Evolutionary conservation across 169 alveolate genomes (phyloP), one percentile per base, ranked within the genome.

Genomic region (Theileria orientalis): DNA sequence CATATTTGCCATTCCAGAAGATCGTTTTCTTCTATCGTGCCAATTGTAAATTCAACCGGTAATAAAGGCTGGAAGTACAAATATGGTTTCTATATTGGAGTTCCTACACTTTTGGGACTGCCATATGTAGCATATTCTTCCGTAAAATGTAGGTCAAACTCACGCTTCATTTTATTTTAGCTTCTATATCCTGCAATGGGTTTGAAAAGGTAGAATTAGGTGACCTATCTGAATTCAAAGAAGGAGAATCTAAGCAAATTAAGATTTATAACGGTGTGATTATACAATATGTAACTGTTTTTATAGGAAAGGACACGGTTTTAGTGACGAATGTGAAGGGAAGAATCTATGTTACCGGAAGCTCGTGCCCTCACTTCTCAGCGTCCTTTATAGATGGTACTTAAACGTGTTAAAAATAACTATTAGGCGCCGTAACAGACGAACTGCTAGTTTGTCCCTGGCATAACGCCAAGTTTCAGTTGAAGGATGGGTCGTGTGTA

Each of bases 401-500:
- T 85, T 67, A 14, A 29, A 21, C 37, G 23, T 33, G 78, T 56
- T 32, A 57, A 32, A 23, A 0, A 25, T 25, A 0, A 3, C 37
- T 44, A 30, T 14, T 40, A 69, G 93, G 93, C 29, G 77, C 73
- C n/a, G 74, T 84, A 54, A 89, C 94, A 37, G 86, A 82, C 57
- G 87, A 84, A 33, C 73, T 57, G 51, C 69, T 89, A 30, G 73
- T 89, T 0, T 89, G 94, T 37, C 94, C 94, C 23, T 80, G 92
- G 92, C 94, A 89, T 75, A 87, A 89, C 56, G 94, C 94, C 19
- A 89, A 85, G 62, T 89, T 89, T 59, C 85, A 83, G 77, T 66
- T 89, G 46, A 52, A 70, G 61, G 85, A 87, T 42, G 94, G 94
- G 1, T 88, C 85, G 49, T 89, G 90, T 60, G 69, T 82, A 30